phyloP scores from a whole-genome alignment of 2,329 filamentous ascomycete species.

The Exophiala dermatitidis region DNA sequence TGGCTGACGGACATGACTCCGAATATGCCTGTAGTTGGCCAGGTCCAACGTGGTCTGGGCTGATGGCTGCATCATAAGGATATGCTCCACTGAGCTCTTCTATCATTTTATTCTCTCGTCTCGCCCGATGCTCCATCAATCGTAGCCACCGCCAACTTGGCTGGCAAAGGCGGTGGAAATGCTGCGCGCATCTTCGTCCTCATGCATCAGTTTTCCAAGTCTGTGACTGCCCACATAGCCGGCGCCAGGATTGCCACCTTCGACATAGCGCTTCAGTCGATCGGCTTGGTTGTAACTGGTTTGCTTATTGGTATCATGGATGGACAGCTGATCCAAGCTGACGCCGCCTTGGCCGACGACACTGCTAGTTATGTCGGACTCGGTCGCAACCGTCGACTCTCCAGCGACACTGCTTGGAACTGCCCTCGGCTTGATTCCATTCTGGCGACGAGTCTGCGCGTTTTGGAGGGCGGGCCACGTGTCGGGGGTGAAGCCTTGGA shows the following conservation, averaged over 20 bases:
- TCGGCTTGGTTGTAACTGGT: conserved; percentile 74
- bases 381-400: conserved; percentile 85
- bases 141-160: conserved; percentile 68
- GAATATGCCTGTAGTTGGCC: conserved; percentile 1
- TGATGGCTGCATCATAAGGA: conserved; percentile 9
- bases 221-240: conserved; percentile 56
- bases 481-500: conserved; percentile 81
- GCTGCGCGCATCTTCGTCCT: conserved; percentile 92
- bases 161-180: conserved; percentile 95
- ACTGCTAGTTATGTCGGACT: conserved; percentile 75
- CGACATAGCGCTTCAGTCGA: conserved; percentile 88
- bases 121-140: conserved; percentile 40
- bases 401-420: conserved; percentile 75
- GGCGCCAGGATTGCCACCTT: conserved; percentile 66
- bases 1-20: neutral
- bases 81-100: conserved; percentile 9
- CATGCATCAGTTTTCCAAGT: conserved; percentile 43
- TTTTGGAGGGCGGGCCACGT: conserved; percentile 79
- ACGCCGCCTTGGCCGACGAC: conserved; percentile 79
- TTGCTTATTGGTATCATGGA: conserved; percentile 63
- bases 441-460: conserved; percentile 50
- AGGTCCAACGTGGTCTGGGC: neutral
- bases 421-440: conserved; percentile 59
- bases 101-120: conserved; percentile 6
- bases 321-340: conserved; percentile 66